Conservation (phyloP, 1,284 basidiomycete genomes). For the Agaricales sp. region DNA sequence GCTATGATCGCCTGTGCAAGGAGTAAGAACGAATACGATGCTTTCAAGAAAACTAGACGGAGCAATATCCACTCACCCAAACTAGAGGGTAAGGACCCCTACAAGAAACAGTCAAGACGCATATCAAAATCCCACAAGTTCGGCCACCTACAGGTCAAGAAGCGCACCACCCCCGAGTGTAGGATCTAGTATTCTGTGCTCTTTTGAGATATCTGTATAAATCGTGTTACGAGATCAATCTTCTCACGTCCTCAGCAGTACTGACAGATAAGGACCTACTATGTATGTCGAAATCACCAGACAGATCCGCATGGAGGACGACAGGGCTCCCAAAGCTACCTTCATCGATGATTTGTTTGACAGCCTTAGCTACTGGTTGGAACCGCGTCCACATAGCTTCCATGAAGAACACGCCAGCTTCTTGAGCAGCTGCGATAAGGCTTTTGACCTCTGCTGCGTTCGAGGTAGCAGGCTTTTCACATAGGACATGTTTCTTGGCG, state of each 20-base stretch:
- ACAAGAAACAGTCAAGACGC: too few relatives aligned
- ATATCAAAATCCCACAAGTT: too few relatives aligned
- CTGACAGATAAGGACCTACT: constrained; percentile 34
- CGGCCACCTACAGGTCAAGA: constrained; percentile 70
- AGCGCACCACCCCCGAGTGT: constrained; percentile 79
- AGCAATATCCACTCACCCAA: neutral
- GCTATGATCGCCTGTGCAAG: constrained; percentile 52
- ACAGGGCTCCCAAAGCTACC: constrained; percentile 55
- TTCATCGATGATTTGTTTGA: constrained; percentile 54
- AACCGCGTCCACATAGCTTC: constrained; percentile 82
- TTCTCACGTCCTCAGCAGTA: neutral
- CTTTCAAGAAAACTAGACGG: too few relatives aligned
- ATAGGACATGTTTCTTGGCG: constrained; percentile 82
- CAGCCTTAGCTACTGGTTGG: constrained; percentile 54
- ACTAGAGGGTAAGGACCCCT: neutral
- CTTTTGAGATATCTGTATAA: constrained; percentile 47
- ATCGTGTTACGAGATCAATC: neutral
- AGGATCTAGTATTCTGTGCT: constrained; percentile 75
- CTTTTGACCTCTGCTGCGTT: constrained; percentile 58
- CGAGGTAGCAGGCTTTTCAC: constrained; percentile 73
- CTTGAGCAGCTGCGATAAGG: constrained; percentile 63
- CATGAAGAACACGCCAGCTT: constrained; percentile 80
- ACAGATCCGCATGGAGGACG: constrained; percentile 62
- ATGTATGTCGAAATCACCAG: constrained; percentile 62
- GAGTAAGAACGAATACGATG: too few relatives aligned